phyloP scores from a whole-genome alignment of 2,329 filamentous ascomycete species.

The Rutstroemia sp. region DNA sequence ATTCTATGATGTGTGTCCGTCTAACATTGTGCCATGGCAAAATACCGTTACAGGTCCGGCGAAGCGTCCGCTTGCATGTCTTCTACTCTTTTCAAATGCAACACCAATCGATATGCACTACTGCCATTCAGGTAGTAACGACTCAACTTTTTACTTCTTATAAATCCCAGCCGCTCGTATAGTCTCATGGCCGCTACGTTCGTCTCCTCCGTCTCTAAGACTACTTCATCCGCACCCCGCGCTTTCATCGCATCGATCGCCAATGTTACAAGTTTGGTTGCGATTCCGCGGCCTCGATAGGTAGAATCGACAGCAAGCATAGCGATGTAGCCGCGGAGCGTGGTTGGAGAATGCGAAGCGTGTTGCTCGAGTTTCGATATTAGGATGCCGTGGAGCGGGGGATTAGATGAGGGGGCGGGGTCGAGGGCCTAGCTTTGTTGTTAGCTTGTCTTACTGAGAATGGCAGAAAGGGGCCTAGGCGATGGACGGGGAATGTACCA shows the following conservation, averaged over 20 bases:
- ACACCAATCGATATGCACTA: conserved; percentile 80
- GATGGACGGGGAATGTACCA: conserved; percentile 46
- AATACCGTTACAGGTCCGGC: background rate
- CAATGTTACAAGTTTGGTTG: conserved; percentile 77
- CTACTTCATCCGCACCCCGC: conserved; percentile 83
- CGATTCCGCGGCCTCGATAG: conserved; percentile 79
- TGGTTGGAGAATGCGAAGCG: conserved; percentile 66
- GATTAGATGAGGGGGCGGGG: conserved; percentile 37
- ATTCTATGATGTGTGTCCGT: background rate
- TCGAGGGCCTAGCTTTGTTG: conserved; percentile 45
- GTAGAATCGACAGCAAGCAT: conserved; percentile 89
- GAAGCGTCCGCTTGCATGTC: conserved; percentile 19
- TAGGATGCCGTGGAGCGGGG: conserved; percentile 76
- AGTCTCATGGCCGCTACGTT: conserved; percentile 85
- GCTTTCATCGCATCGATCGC: conserved; percentile 87
- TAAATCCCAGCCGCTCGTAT: conserved; percentile 87
- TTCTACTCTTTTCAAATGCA: conserved; percentile 41
- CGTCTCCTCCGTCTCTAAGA: conserved; percentile 90
- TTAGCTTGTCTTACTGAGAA: background rate
- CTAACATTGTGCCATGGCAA: no score
- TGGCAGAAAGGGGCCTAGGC: background rate
- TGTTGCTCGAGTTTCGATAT: conserved; percentile 93
- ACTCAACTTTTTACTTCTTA: conserved; percentile 87
- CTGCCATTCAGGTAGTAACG: conserved; percentile 96
- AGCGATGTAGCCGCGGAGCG: conserved; percentile 87